Percentiles rank a stretch among this genome's conserved stretches.
Evolutionary conservation across 2,329 filamentous ascomycete species (phyloP).

Genomic region (Colletotrichum eleusines): DNA sequence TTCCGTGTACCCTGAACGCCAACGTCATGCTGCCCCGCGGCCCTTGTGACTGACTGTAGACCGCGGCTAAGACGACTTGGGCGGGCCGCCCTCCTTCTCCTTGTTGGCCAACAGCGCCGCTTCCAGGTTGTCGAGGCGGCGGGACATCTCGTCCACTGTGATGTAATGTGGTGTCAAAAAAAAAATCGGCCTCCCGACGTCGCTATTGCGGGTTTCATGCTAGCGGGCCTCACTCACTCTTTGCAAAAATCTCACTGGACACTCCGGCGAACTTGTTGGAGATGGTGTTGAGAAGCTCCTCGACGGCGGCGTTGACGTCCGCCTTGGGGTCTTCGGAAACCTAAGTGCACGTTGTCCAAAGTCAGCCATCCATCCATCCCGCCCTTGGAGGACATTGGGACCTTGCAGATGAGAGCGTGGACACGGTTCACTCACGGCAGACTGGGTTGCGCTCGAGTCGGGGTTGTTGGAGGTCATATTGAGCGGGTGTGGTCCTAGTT

Average conservation of each 20-base stretch:
- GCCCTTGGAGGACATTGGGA: not conserved
- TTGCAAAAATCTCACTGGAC: slow-evolving; percentile 88
- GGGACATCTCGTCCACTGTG: slow-evolving; percentile 93
- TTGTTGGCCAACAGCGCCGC: slow-evolving; percentile 73
- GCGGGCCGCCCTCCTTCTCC: slow-evolving; percentile 54
- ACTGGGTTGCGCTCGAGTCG: slow-evolving; percentile 51
- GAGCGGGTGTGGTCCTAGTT: not conserved
- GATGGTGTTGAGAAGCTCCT: slow-evolving; percentile 86
- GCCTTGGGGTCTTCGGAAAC: slow-evolving; percentile 59
- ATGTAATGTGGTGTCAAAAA: slow-evolving; percentile 6
- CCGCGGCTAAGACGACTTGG: slow-evolving; percentile 50
- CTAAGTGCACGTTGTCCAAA: slow-evolving; percentile 43
- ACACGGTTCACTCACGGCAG: slow-evolving; percentile 49
- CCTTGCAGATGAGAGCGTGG: too few relatives aligned
- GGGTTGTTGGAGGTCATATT: slow-evolving; percentile 55
- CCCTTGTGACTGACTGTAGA: not conserved
- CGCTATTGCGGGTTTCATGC: not conserved
- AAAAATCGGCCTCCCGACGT: too few relatives aligned
- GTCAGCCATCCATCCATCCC: slow-evolving; percentile 1
- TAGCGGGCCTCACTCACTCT: slow-evolving; percentile 70
- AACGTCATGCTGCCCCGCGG: slow-evolving; percentile 1
- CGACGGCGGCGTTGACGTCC: slow-evolving; percentile 83
- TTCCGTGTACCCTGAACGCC: slow-evolving; percentile 27
- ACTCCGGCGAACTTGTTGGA: slow-evolving; percentile 88
- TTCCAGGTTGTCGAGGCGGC: slow-evolving; percentile 86